Evolutionary conservation across 208 protist species (phyloP).

Genomic region (Leishmania arabica): DNA sequence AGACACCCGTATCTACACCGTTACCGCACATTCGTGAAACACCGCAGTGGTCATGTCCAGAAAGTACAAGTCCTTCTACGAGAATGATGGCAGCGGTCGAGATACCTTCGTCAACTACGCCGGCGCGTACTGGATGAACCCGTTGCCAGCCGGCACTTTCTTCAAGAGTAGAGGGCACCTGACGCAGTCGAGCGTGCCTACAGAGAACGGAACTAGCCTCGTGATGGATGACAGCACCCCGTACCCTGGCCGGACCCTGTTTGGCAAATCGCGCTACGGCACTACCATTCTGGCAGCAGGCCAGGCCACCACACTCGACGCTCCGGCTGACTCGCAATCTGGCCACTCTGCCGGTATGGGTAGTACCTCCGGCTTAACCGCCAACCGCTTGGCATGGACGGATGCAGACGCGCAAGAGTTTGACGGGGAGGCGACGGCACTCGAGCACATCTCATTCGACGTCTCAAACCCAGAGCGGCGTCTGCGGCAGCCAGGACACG

Average conservation of each 20-base stretch:
- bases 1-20: not conserved
- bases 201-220: slow-evolving; percentile 8
- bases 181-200: not conserved
- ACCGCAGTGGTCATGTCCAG: slow-evolving; percentile 10
- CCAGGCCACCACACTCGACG: not conserved
- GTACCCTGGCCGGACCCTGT: slow-evolving; percentile 45
- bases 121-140: slow-evolving; percentile 82
- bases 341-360: slow-evolving; percentile 1
- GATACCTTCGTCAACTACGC: slow-evolving; percentile 85
- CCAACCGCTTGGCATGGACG: not conserved
- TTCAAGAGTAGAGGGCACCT: slow-evolving; percentile 31
- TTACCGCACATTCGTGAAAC: not conserved
- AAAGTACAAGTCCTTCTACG: slow-evolving; percentile 36
- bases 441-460: slow-evolving; percentile 44
- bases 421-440: slow-evolving; percentile 49
- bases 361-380: not conserved
- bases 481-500: slow-evolving; percentile 58
- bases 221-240: slow-evolving; percentile 15
- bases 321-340: not conserved
- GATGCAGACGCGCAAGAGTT: slow-evolving; percentile 30
- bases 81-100: slow-evolving; percentile 66
- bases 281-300: slow-evolving; percentile 41
- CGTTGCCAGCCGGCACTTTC: slow-evolving; percentile 60
- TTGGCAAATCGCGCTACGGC: slow-evolving; percentile 78
- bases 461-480: slow-evolving; percentile 64